Base-by-base conservation (phyloP, 2,329 filamentous ascomycete genomes). In the Ceratocystis ficicola region DNA sequence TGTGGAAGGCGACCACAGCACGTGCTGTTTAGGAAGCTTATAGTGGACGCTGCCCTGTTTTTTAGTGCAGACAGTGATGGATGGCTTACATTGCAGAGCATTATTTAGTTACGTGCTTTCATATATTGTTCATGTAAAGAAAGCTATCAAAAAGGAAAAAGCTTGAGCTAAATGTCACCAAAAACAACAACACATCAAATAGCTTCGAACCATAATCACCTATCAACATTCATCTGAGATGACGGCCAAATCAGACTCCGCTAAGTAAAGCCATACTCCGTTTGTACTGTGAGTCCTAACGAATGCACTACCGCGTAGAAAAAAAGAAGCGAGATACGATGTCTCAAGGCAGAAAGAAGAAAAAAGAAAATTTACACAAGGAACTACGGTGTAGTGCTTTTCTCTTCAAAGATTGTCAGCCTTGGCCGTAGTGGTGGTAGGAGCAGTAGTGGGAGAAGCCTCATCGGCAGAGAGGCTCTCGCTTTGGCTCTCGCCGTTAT, bases 401-500 rank as follows among this genome's bases (percentile, higher is more conserved):
- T 44, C 36, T 46, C 22, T 41, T 62, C 17, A 60, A 55, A 52
- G 17, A 59, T 32, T 32, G 20, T 62, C 55, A 25, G 41, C 7
- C 17, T 44, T 48, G 22, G 46, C 5, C 8, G 17, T 20, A 46
- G 44, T 46, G 22, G 44, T 5, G n/a, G 12, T n/a, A 48, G 46
- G 5, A 7, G 6, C 20, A 52, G 10, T 28, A 2, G 20, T 28
- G 7, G 48, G 8, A 32, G 41, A 22, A 22, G 41, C 10, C 32
- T 63, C 61, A 3, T 48, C 61, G 41, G 22, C 52, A 30, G 41
- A 36, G 50, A 25, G 22, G 25, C 68, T 65, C 66, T 80, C 79
- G 62, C 84, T 86, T 69, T 83, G 36, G 1, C 74, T 71, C 66
- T 83, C 85, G 61, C 84, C 86, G 69, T 83, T 82, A 30, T 81